Base-by-base conservation (phyloP, 352 stramenopile species). In the Phytophthora podocarpi region DNA sequence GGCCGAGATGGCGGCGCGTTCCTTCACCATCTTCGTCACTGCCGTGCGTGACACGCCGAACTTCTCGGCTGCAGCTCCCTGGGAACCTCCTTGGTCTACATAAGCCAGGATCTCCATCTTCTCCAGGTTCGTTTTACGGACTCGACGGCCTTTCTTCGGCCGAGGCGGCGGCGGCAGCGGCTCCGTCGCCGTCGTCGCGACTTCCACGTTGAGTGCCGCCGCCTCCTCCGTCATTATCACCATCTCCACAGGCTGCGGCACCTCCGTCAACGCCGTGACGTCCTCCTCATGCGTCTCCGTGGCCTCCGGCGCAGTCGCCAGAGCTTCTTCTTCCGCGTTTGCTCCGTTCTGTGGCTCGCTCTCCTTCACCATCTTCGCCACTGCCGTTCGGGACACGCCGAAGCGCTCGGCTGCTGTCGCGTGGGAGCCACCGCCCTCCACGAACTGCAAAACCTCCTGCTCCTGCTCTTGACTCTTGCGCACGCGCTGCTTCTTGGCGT, bases 11-110 rank as follows among this genome's bases (percentile, higher is more conserved):
- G 83, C 83, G 5, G 82, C 77, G 8, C 84, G 78, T 57, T 95
- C 86, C 58, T 95, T 95, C 18, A 95, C 81, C 80, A 95, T 93
- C 56, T 93, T 95, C 4, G 86, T 95, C 56, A 95, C 86, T 0
- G 86, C 86, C 1, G 86, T 91, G 16, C 86, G 77, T 0, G 86
- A 95, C 24, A 95, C 82, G 13, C 84, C 84, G 32, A 92, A 95
- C 49, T 90, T 90, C 50, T 91, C 84, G 0, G 86, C 82, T 5
- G 86, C 83, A 1, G 83, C 78, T 27, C 83, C 80, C 42, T 95
- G 86, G 0, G 86, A 92, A 8, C 83, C 84, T 37, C 84, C 84
- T 24, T 89, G 72, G 40, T 95, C 86, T 9, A 95, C 86, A 58
- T 87, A 95, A 5, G 76, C 71, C 37, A 95, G 34, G 50, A 95